These are phyloP conservation scores for Penicillium sp. DNA, from an alignment of 2,329 filamentous ascomycete species.

Conservation along the genomic window DNA sequence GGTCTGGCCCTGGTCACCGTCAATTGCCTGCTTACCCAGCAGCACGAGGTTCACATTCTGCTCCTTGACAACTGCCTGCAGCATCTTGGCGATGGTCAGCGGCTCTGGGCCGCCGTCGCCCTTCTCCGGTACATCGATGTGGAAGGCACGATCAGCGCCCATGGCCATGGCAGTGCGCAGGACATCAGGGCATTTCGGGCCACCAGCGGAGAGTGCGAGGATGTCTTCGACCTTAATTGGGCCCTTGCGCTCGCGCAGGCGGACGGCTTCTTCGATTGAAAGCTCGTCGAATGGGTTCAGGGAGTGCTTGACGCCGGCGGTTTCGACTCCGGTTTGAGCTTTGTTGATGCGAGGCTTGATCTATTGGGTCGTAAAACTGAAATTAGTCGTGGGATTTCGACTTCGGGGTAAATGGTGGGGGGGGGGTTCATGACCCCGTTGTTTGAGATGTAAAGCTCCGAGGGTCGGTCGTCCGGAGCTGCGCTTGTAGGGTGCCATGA, in stretches of 20 bases:
- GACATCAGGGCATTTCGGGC: slow-evolving; percentile 80
- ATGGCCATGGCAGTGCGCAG: slow-evolving; percentile 98
- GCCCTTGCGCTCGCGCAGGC: slow-evolving; percentile 84
- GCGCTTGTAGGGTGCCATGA: background rate
- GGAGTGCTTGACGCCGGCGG: slow-evolving; percentile 88
- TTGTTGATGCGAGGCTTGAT: slow-evolving; percentile 71
- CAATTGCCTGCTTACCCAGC: slow-evolving; percentile 96
- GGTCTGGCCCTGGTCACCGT: slow-evolving; percentile 93
- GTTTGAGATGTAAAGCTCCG: slow-evolving; percentile 1
- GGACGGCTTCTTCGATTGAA: slow-evolving; percentile 92
- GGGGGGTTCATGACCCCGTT: background rate
- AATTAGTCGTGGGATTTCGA: background rate
- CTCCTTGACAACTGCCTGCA: slow-evolving; percentile 73
- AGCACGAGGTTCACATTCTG: slow-evolving; percentile 91
- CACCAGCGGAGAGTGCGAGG: slow-evolving; percentile 82
- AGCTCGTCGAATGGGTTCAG: slow-evolving; percentile 99
- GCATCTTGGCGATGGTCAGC: slow-evolving; percentile 85
- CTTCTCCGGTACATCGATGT: slow-evolving; percentile 75
- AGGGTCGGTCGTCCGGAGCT: slow-evolving; percentile 7
- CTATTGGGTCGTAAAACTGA: slow-evolving; percentile 37
- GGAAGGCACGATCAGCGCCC: slow-evolving; percentile 89
- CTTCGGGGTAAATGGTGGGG: background rate
- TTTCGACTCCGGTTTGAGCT: slow-evolving; percentile 82
- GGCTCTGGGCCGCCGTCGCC: slow-evolving; percentile 72
- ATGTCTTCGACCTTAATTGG: slow-evolving; percentile 83